A percentile compares a stretch with the other conserved stretches of the same genome.
phyloP scores from a whole-genome alignment of 2,329 filamentous ascomycete species.

The Ilyonectria mors-panacis region DNA sequence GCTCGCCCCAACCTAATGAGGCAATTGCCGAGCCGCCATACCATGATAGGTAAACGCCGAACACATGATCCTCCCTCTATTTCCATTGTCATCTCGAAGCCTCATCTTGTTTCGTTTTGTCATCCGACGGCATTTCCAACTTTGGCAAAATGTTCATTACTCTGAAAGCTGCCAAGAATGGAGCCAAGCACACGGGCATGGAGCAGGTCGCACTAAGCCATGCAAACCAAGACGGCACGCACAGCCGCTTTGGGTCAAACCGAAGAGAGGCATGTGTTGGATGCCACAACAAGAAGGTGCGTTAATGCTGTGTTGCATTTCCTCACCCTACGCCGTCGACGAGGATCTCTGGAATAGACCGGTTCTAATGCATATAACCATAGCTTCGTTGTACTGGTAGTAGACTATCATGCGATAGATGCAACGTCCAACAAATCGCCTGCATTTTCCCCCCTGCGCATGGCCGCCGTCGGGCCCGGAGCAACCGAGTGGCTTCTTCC shows the following conservation, averaged over 20 bases:
- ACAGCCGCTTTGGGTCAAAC: slow-evolving; percentile 23
- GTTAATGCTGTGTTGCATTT: not conserved
- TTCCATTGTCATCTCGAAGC: not conserved
- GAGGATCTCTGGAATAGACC: too few relatives aligned
- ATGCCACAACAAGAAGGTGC: slow-evolving; percentile 33
- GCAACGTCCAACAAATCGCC: slow-evolving; percentile 11
- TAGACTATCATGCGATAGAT: slow-evolving; percentile 27
- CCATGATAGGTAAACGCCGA: slow-evolving; percentile 14
- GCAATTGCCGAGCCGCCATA: slow-evolving; percentile 17
- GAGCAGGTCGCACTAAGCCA: slow-evolving; percentile 26
- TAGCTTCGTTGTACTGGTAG: slow-evolving; percentile 31
- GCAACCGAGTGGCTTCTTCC: not conserved
- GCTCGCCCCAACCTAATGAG: not conserved
- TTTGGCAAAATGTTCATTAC: slow-evolving; percentile 33
- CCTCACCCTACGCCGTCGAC: too few relatives aligned
- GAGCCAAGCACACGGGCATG: slow-evolving; percentile 15
- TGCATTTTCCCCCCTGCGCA: slow-evolving; percentile 13
- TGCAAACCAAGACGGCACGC: slow-evolving; percentile 12
- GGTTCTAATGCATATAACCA: not conserved
- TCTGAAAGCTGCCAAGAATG: slow-evolving; percentile 22
- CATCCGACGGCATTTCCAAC: slow-evolving; percentile 14
- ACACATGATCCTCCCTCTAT: not conserved
- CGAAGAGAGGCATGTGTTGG: slow-evolving; percentile 29
- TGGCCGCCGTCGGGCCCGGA: not conserved
- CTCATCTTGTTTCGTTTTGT: not conserved